Base-by-base conservation (phyloP, 2,329 filamentous ascomycete genomes). In the Zymoseptoria tritici region DNA sequence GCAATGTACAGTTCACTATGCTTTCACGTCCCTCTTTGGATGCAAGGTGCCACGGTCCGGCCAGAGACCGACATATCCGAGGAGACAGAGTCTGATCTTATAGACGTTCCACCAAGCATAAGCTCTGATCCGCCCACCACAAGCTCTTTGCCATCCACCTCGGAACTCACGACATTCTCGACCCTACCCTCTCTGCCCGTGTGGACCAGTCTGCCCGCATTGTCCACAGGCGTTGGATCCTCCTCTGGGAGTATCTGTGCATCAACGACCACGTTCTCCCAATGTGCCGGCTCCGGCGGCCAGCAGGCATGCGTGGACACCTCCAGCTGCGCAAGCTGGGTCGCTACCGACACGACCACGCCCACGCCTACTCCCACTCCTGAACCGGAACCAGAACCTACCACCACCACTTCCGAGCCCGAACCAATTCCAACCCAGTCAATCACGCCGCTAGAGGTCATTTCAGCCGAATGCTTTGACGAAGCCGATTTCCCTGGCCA, bases 1-100 rank as follows among this genome's bases (percentile, higher is more conserved):
- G 58, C 58, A 19, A 60, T 55, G 11, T 60, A 60, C 49, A 60
- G 58, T 46, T 51, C 55, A 13, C 29, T 60, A 11, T 55, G 58
- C 5, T 42, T 60, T 3, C 31, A 51, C 7, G 22, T 60, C 4
- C 58, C 58, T 6, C 49, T 42, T n/a, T 60, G 58, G 58, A 57
- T 60, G 55, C 20, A 56, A 36, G 56, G 22, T 24, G 50, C 56
- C 8, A 60, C 52, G n/a, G n/a, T 52, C 9, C 50, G 22, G 22
- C 50, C 50, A 21, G 20, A 21, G 22, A 21, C 50, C 7, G 50
- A 52, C 22, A 21, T 24, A 6, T 20, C 50, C n/a, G 50, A 21
- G 9, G 50, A 52, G n/a, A 52, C n/a, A 13, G 50, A 52, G n/a
- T 21, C 50, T 21, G 19, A 24, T 16, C 8, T 52, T 8, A 21